These are phyloP conservation scores for Oehlia diaphana DNA, from an alignment of 192 early-diverging fungal species.

Conservation along the genomic window DNA sequence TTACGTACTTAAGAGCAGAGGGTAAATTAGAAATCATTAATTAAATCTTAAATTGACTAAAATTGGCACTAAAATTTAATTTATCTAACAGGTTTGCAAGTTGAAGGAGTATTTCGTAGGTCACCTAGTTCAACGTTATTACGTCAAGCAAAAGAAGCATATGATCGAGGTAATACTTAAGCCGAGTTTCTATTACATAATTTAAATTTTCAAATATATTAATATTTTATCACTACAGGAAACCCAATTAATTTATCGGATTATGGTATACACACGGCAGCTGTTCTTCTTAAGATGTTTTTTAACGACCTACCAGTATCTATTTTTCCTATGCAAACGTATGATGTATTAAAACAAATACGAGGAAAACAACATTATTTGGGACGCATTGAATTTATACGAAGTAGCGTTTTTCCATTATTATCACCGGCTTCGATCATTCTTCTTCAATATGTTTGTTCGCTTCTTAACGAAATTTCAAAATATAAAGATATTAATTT, in stretches of 20 bases:
- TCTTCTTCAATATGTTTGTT: slow-evolving; percentile 64
- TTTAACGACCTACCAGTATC: slow-evolving; percentile 80
- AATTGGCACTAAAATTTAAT: background rate
- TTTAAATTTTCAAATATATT: background rate
- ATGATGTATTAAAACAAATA: slow-evolving; percentile 46
- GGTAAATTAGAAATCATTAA: slow-evolving; percentile 41
- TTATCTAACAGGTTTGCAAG: slow-evolving; percentile 56
- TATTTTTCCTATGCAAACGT: slow-evolving; percentile 64
- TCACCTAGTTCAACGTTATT: slow-evolving; percentile 75
- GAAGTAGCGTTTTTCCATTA: slow-evolving; percentile 32
- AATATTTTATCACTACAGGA: slow-evolving; percentile 30
- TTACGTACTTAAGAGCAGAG: slow-evolving; percentile 65
- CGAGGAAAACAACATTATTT: slow-evolving; percentile 31
- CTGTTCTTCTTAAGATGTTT: slow-evolving; percentile 81
- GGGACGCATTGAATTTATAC: slow-evolving; percentile 46
- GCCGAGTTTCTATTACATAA: too few species aligned
- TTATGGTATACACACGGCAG: slow-evolving; percentile 79
- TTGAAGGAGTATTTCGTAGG: slow-evolving; percentile 84
- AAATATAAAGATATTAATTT: slow-evolving; percentile 66
- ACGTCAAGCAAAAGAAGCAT: slow-evolving; percentile 60
- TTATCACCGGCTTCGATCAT: slow-evolving; percentile 54
- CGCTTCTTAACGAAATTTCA: slow-evolving; percentile 70
- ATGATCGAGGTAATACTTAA: slow-evolving; percentile 46
- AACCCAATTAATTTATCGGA: slow-evolving; percentile 57
- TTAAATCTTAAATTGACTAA: background rate